Conservation (phyloP, 345 rosid genomes). For the Conringia planisiliqua region DNA sequence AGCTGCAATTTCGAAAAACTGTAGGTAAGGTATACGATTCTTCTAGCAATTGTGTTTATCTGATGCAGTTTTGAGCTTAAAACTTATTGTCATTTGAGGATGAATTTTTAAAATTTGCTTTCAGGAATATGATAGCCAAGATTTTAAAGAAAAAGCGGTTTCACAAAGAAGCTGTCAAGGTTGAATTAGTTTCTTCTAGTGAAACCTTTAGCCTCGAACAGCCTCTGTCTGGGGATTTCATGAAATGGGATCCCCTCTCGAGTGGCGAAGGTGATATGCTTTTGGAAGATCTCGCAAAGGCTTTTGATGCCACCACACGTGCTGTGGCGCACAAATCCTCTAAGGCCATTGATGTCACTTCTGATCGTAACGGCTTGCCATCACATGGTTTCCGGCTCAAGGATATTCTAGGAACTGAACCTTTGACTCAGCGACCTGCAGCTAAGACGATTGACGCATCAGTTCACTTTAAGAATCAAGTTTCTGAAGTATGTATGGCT, state of each 20-base stretch:
- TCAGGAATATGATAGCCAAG: constrained; percentile 58
- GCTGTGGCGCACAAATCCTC: constrained; percentile 34
- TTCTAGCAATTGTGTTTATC: neutral
- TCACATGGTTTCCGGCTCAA: constrained; percentile 49
- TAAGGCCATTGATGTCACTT: constrained; percentile 55
- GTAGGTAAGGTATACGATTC: constrained; percentile 51
- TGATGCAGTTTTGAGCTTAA: neutral
- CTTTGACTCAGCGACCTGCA: constrained; percentile 22
- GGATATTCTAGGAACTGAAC: constrained; percentile 36
- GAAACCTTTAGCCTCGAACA: constrained; percentile 36
- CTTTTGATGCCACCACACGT: constrained; percentile 45
- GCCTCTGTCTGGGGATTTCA: constrained; percentile 47
- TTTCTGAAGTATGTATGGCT: constrained; percentile 21
- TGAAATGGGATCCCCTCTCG: constrained; percentile 87
- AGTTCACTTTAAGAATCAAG: constrained; percentile 18
- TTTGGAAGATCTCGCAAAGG: constrained; percentile 61
- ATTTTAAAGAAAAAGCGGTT: constrained; percentile 69
- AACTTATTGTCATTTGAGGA: neutral
- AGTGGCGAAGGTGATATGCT: constrained; percentile 84
- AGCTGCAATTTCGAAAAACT: constrained; percentile 70
- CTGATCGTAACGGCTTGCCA: constrained; percentile 42
- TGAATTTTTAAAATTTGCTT: constrained; percentile 9
- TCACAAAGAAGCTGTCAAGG: constrained; percentile 65
- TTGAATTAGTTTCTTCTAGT: constrained; percentile 47
- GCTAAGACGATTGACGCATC: constrained; percentile 26